Base-by-base conservation (phyloP, 306 rosid genomes). In the Quercus alba region DNA sequence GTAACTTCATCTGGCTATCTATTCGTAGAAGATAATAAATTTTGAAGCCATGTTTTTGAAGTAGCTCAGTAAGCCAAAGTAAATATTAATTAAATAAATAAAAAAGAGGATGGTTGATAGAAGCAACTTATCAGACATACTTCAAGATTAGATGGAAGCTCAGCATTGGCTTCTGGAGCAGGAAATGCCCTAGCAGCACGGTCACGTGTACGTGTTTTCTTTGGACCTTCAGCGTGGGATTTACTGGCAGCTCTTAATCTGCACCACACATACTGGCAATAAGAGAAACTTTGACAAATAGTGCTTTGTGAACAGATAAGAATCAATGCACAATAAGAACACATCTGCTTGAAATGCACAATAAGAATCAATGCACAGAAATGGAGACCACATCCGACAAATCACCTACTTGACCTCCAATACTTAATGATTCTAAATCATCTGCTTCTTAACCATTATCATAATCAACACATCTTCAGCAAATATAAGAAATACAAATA, bases 81-180 rank as follows among this genome's bases (percentile, higher is more conserved):
- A 62, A 59, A 15, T 64, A 69, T 59, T 31, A 31, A 14, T 63
- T 13, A 63, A 14, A 63, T 23, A 62, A 23, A 25, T 2, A 31
- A 74, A 38, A 57, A 49, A 52, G 15, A 49, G 14, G 44, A 77
- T 59, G 41, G 78, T 59, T 66, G 46, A 68, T 74, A 80, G 69
- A 72, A 68, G 81, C 38, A 58, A 62, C 26, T 72, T 52, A 62
- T 63, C 63, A 19, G 23, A 90, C 97, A 57, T 90, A 94, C 98
- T 76, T 94, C 97, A 30, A 94, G 86, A 83, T 92, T 94, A 75
- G 89, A 85, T 85, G 92, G 97, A 80, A 92, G 94, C 81, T 94
- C 98, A 0, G 98, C 97, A 46, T 94, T 94, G 91, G 98, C 98
- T 87, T 90, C 98, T 59, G 94, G 97, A 76, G 96, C 92, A 70